Conservation (phyloP, 495 filamentous ascomycete species). For the Aspergillus sclerotiicarbonarius region DNA sequence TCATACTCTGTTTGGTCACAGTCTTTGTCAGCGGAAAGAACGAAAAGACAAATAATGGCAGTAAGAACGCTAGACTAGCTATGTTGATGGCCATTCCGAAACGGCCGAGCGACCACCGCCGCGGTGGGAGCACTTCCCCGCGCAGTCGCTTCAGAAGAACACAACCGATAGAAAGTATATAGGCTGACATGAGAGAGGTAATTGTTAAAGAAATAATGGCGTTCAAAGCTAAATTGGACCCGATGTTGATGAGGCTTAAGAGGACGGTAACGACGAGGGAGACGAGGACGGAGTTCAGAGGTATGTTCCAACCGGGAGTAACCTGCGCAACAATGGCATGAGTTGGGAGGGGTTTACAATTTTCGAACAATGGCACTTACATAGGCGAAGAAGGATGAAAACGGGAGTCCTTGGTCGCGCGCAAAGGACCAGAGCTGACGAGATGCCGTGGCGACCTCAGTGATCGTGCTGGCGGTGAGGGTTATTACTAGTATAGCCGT, state of each 20-base stretch:
- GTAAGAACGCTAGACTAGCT: slow-evolving; percentile 38
- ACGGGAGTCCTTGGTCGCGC: slow-evolving; percentile 55
- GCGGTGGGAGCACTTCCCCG: slow-evolving; percentile 38
- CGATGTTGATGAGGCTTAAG: slow-evolving; percentile 54
- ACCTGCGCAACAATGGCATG: slow-evolving; percentile 29
- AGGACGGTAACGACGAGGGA: slow-evolving; percentile 45
- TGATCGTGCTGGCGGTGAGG: slow-evolving; percentile 48
- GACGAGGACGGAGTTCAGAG: slow-evolving; percentile 50
- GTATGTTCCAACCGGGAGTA: slow-evolving; percentile 48
- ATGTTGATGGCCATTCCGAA: slow-evolving; percentile 49
- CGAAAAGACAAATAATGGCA: slow-evolving; percentile 50
- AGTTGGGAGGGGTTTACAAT: neutral
- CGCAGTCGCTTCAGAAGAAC: slow-evolving; percentile 46
- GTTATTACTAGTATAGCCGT: slow-evolving; percentile 51
- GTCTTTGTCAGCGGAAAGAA: slow-evolving; percentile 50
- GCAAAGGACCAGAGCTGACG: slow-evolving; percentile 60
- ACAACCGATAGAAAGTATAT: slow-evolving; percentile 49
- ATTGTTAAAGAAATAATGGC: slow-evolving; percentile 47
- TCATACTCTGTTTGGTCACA: slow-evolving; percentile 44
- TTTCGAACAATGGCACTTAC: slow-evolving; percentile 29
- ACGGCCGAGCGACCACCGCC: slow-evolving; percentile 50
- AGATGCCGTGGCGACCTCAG: slow-evolving; percentile 54
- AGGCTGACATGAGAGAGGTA: slow-evolving; percentile 45
- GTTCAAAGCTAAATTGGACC: slow-evolving; percentile 45
- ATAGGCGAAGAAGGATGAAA: slow-evolving; percentile 48